Base-by-base conservation (phyloP, 2,329 filamentous ascomycete species). In the Colletotrichum cuscutae region DNA sequence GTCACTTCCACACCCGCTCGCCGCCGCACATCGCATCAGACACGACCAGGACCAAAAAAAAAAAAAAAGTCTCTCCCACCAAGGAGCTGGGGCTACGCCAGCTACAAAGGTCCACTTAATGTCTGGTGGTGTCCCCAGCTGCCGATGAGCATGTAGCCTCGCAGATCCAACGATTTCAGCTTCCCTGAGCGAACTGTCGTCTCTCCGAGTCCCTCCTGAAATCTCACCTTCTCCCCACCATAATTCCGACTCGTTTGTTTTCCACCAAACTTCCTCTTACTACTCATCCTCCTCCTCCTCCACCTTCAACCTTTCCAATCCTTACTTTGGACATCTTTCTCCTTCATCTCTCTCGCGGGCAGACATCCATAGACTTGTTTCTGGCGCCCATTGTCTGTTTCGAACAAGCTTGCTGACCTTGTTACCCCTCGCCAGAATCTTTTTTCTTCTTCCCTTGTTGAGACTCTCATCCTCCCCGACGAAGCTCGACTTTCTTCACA, bases 401-500 rank as follows among this genome's bases (percentile, higher is more conserved):
- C 63, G 66, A 73, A 35, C 65, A 70, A 72, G 66, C 71, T 69
- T 65, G 63, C 73, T 75, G 65, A 75, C 73, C 69, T 73, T 65
- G 49, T 58, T 74, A 49, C 58, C 74, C 72, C 65, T 62, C 70
- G 64, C 72, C 72, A 75, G 74, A 76, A 35, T 35, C 63, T 68
- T 76, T 75, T 71, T 73, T 65, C 63, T 65, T 62, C 65, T 52
- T 67, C 62, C 60, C 49, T 46, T 65, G 49, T 72, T 75, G 65
- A 74, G 65, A 64, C 42, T 49, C 42, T 74, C 53, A 63, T 66
- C 70, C 67, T 54, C 49, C 32, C 62, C 61, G 62, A 68, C 58
- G 64, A 68, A 71, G 60, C 61, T 70, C 71, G 64, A 74, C 59
- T 68, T 56, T 74, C 68, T 75, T 81, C 83, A 86, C 80, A 81